Conservation (phyloP, 768 basidiomycete species). For the Multifurca ochricompacta region DNA sequence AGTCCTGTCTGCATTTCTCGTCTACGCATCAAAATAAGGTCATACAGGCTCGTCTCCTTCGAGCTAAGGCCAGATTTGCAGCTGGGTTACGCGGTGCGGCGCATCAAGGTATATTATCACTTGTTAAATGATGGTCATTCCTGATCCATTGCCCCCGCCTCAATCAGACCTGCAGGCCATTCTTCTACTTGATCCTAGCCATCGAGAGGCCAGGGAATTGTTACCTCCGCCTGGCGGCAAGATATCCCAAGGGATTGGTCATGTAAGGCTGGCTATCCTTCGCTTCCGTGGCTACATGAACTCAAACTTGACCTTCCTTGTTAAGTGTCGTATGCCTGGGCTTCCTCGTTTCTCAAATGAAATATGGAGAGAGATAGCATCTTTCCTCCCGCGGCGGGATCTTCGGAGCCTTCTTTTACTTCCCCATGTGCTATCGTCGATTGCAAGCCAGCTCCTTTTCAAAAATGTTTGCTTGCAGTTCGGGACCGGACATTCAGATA, state of each 20-base stretch:
- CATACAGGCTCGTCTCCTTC: constrained; percentile 54
- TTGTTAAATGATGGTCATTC: background rate
- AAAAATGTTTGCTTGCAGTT: constrained; percentile 58
- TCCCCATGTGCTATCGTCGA: constrained; percentile 57
- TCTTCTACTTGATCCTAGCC: background rate
- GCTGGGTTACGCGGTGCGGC: constrained; percentile 40
- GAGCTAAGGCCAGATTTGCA: constrained; percentile 58
- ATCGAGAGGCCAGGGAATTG: constrained; percentile 37
- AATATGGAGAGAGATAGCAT: constrained; percentile 64
- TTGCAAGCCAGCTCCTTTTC: constrained; percentile 63
- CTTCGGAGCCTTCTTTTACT: constrained; percentile 57
- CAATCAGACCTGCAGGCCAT: constrained; percentile 23
- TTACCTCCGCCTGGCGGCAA: constrained; percentile 35
- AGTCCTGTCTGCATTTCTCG: constrained; percentile 56
- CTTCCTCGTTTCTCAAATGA: constrained; percentile 55
- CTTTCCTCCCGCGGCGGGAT: constrained; percentile 54
- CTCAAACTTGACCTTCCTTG: constrained; percentile 5
- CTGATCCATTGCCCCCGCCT: background rate
- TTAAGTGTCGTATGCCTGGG: constrained; percentile 32
- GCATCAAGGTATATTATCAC: background rate
- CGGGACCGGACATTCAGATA: constrained; percentile 27
- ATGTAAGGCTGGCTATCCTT: constrained; percentile 49
- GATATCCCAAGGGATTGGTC: background rate
- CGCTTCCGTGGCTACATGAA: background rate
- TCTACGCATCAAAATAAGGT: constrained; percentile 43